Percentiles rank a stretch among this genome's conserved stretches.
Evolutionary conservation across 1,284 basidiomycete species (phyloP).

Genomic region (Ustilago vetiveriae): DNA sequence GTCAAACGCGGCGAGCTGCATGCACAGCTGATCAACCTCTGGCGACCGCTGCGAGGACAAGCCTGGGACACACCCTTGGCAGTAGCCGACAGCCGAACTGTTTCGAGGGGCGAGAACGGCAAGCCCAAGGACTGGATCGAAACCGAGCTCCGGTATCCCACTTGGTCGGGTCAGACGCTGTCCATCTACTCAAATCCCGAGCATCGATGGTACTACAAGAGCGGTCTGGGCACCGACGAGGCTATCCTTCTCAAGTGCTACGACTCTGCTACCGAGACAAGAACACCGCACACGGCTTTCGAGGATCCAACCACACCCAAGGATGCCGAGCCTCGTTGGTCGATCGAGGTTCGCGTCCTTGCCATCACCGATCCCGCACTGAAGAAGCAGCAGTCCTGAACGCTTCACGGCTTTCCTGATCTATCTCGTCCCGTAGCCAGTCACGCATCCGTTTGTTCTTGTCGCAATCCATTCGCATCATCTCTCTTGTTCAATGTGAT

Average conservation of each 20-base stretch:
- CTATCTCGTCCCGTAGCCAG: neutral
- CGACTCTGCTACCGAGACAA: slow-evolving; percentile 60
- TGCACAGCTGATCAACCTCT: slow-evolving; percentile 78
- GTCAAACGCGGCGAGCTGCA: slow-evolving; percentile 65
- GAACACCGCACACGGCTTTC: slow-evolving; percentile 61
- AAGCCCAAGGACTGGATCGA: slow-evolving; percentile 45
- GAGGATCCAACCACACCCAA: slow-evolving; percentile 41
- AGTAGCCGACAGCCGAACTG: slow-evolving; percentile 73
- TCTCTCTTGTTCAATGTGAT: too few species aligned
- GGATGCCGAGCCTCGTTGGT: slow-evolving; percentile 52
- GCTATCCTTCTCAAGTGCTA: slow-evolving; percentile 77
- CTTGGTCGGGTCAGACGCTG: slow-evolving; percentile 55
- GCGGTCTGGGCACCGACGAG: slow-evolving; percentile 75
- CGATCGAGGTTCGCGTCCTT: slow-evolving; percentile 54
- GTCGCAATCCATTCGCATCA: too few species aligned
- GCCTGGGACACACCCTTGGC: slow-evolving; percentile 74
- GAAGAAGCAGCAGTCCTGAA: slow-evolving; percentile 8
- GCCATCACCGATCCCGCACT: slow-evolving; percentile 43
- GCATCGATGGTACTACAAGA: slow-evolving; percentile 76
- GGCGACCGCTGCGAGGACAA: slow-evolving; percentile 74
- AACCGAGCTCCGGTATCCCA: slow-evolving; percentile 46
- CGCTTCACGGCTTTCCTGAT: neutral
- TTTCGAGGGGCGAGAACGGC: slow-evolving; percentile 65
- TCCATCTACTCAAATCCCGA: slow-evolving; percentile 71
- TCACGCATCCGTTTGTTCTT: too few species aligned